Conservation (phyloP, 768 basidiomycete genomes). For the Tylopilus subfusipes region DNA sequence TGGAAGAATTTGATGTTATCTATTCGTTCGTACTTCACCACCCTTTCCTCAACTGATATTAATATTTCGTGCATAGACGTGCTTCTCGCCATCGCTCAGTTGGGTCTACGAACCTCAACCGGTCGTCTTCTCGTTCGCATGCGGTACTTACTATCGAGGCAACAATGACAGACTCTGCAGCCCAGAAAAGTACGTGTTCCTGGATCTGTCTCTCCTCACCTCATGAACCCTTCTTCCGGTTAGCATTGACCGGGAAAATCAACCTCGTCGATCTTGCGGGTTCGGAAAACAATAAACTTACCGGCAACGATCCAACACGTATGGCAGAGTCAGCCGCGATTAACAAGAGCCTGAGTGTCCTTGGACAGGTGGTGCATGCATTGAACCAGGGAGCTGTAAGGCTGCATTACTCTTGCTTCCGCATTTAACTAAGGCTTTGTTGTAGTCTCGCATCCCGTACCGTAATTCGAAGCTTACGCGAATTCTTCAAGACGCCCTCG, state of each 20-base stretch:
- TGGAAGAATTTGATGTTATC: conserved; percentile 45
- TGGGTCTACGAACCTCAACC: conserved; percentile 83
- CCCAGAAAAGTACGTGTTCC: conserved; percentile 48
- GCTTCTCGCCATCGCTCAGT: conserved; percentile 79
- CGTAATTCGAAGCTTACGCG: conserved; percentile 87
- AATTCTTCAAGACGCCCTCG: conserved; percentile 86
- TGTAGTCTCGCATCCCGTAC: conserved; percentile 77
- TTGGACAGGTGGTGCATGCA: conserved; percentile 86
- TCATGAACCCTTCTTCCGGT: not conserved
- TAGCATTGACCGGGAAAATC: conserved; percentile 72
- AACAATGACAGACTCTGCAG: conserved; percentile 49
- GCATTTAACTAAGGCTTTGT: conserved; percentile 7
- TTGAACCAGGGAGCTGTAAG: conserved; percentile 68
- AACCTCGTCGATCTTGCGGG: conserved; percentile 89
- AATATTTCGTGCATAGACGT: conserved; percentile 38
- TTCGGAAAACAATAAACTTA: conserved; percentile 89
- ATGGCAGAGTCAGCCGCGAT: conserved; percentile 89
- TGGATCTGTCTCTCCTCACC: not conserved
- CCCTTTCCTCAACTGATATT: not conserved
- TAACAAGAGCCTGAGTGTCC: conserved; percentile 82
- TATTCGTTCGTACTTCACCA: conserved; percentile 41
- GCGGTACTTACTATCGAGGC: conserved; percentile 78
- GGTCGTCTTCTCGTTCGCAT: conserved; percentile 83
- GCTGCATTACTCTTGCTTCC: not conserved
- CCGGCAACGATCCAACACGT: conserved; percentile 81